phyloP scores from a whole-genome alignment of 306 rosid genomes.

The Rosa lucieae region DNA sequence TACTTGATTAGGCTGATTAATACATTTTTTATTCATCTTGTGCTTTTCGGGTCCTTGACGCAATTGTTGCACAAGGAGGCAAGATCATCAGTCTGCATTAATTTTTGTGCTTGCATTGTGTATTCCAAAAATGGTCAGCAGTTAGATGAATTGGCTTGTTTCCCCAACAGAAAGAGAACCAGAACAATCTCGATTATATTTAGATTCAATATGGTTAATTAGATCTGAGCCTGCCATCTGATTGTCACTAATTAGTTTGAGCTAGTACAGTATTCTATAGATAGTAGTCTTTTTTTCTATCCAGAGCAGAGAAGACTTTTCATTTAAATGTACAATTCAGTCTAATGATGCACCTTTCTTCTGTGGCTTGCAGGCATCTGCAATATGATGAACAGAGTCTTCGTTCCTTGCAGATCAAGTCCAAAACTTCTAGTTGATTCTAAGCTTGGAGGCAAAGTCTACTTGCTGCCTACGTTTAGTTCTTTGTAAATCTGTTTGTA shows the following conservation, averaged over 20 bases:
- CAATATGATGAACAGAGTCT: no score
- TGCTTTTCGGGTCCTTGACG: neutral
- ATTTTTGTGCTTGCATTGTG: neutral
- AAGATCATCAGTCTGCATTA: neutral
- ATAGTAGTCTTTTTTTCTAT: no score
- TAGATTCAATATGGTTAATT: neutral
- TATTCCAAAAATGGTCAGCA: neutral
- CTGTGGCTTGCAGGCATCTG: no score
- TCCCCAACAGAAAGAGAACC: neutral
- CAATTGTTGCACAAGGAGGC: neutral
- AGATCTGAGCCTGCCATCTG: neutral
- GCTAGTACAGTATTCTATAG: neutral
- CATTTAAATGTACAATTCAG: no score
- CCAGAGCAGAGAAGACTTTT: no score
- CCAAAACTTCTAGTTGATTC: no score
- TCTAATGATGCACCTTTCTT: no score
- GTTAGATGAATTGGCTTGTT: neutral
- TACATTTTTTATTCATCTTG: neutral
- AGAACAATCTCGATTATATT: neutral
- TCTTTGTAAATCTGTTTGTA: no score
- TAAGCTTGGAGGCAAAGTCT: no score
- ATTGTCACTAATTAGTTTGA: neutral
- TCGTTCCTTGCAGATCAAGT: no score
- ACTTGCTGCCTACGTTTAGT: no score
- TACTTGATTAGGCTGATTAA: neutral